phyloP scores from a whole-genome alignment of 225 moss, liverwort and hornwort species.

The Lunularia cruciata region DNA sequence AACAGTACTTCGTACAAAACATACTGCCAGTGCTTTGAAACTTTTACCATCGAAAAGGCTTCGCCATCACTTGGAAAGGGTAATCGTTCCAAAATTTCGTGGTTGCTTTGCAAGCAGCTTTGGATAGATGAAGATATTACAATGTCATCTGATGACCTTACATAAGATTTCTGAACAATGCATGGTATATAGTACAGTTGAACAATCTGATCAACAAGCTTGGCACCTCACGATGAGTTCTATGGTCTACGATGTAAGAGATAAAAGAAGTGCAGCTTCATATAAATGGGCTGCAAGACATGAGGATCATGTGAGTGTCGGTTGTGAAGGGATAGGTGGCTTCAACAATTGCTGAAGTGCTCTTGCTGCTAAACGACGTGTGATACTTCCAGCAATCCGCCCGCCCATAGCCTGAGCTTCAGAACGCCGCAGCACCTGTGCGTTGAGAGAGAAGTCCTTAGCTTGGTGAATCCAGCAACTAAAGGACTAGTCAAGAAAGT shows the following conservation, averaged over 20 bases:
- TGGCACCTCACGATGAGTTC: not conserved
- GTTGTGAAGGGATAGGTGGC: slow-evolving; percentile 38
- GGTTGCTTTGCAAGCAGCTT: not conserved
- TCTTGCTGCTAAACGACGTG: slow-evolving; percentile 80
- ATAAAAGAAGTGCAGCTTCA: not conserved
- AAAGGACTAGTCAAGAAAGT: too few relatives aligned
- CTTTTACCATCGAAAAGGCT: too few relatives aligned
- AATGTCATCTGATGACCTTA: not conserved
- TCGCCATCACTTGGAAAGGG: too few relatives aligned
- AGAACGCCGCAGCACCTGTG: slow-evolving; percentile 73
- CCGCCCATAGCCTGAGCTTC: slow-evolving; percentile 93
- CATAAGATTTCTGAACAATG: not conserved
- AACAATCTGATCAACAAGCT: slow-evolving; percentile 6
- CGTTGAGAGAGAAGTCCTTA: not conserved
- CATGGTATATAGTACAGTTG: slow-evolving; percentile 15
- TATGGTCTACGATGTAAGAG: not conserved
- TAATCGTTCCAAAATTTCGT: too few relatives aligned
- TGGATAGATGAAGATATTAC: slow-evolving; percentile 3
- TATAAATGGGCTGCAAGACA: not conserved
- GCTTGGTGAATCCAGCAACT: too few relatives aligned
- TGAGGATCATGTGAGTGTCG: slow-evolving; percentile 2
- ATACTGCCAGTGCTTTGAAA: too few relatives aligned
- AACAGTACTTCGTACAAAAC: too few relatives aligned
- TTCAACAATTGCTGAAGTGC: slow-evolving; percentile 79
- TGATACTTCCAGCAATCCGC: slow-evolving; percentile 73